Evolutionary conservation across 164 flowering plant genomes (phyloP), one percentile per base, ranked within the genome.

Genomic region (Magnolia sinica): DNA sequence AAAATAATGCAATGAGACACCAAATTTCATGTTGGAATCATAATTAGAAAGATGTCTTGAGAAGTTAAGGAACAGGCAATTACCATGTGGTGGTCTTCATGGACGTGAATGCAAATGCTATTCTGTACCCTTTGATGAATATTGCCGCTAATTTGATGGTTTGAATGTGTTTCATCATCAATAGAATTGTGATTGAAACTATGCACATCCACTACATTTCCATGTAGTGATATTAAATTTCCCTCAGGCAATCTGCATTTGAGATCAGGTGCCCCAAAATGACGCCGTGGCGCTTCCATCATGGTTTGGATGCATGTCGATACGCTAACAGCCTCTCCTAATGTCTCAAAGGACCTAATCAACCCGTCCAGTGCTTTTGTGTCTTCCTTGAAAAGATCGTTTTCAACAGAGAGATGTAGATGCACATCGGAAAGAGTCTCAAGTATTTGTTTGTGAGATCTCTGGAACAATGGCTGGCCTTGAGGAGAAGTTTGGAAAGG

Each of bases 131-230:
- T 80, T 27, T 65, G 78, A 74, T 65, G 77, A 82, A 74, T 58
- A 69, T 78, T 81, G 22, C 80, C 76, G 69, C 55, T 45, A 31
- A 37, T 76, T 76, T 68, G 85, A 81, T 18, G 61, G 66, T 77
- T 68, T 50, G 63, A 4, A 71, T 70, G 70, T 49, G 50, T 58
- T 8, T 69, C 69, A 73, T 19, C 6, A 79, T 71, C 71, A 50
- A 69, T 27, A 75, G 79, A 73, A 75, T 72, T 63, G 50, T 50
- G 16, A 16, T 76, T 75, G 50, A 79, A 66, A 37, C 65, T 74
- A 79, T 92, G 89, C 61, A 93, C 72, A 64, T 86, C 87, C 76
- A 87, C 74, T 71, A 93, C 89, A 74, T 85, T 76, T 74, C 98
- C 99, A 73, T 72, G 71, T 14, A 95, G n/a, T 75, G 95, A 85